These are phyloP conservation scores for Naegleria lovaniensis DNA, from an alignment of 208 protist genomes.

Conservation along the genomic window DNA sequence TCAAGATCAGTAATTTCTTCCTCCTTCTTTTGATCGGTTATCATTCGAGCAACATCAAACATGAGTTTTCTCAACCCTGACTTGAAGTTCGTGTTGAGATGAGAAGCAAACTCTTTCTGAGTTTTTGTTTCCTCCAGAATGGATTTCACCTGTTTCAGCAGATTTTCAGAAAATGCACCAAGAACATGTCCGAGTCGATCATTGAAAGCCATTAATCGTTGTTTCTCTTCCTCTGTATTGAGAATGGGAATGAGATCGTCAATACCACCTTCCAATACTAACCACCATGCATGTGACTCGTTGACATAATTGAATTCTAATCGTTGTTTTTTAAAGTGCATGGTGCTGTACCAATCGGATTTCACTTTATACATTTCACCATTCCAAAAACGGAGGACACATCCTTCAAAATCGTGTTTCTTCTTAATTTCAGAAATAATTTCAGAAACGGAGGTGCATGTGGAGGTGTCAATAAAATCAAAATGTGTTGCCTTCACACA, in stretches of 20 bases:
- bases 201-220: neutral
- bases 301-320: neutral
- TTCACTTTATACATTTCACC: conserved; percentile 24
- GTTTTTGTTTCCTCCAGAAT: neutral
- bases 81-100: neutral
- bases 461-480: neutral
- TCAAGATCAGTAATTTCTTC: too few species aligned
- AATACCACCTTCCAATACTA: neutral
- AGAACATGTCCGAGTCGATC: neutral
- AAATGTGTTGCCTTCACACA: neutral
- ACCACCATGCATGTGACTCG: neutral
- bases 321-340: neutral
- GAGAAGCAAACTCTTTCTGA: neutral
- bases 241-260: neutral
- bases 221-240: neutral
- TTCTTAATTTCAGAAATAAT: neutral
- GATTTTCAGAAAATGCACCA: neutral
- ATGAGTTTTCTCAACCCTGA: neutral
- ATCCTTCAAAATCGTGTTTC: neutral
- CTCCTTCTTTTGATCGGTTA: neutral
- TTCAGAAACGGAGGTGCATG: neutral
- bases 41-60: neutral
- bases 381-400: conserved; percentile 1
- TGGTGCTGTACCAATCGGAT: conserved; percentile 18
- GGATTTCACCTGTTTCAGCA: neutral